phyloP scores from a whole-genome alignment of 352 stramenopile genomes.

The Globisporangium nodosum region DNA sequence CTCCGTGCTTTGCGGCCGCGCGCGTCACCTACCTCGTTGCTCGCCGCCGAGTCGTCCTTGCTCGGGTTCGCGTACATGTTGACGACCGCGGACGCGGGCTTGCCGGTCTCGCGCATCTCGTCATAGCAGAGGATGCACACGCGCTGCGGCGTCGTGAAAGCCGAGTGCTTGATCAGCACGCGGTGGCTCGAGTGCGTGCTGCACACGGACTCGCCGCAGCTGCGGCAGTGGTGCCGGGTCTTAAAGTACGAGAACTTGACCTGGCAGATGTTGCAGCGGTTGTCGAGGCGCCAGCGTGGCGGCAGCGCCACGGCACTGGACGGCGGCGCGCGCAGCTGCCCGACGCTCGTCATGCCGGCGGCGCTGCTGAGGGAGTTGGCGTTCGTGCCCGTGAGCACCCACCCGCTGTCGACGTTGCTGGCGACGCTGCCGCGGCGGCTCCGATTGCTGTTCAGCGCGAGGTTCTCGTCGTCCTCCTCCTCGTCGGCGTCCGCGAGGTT shows the following conservation, averaged over 20 bases:
- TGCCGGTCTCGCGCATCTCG: conserved; percentile 66
- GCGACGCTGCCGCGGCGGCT: neutral
- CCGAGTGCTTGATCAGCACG: conserved; percentile 53
- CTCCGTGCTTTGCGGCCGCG: too few relatives aligned
- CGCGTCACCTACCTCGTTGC: too few relatives aligned
- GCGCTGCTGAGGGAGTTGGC: neutral
- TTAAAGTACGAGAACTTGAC: conserved; percentile 86
- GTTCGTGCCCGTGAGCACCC: conserved; percentile 6
- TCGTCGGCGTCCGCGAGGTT: neutral
- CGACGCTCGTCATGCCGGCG: conserved; percentile 9
- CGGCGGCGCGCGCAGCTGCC: conserved; percentile 22
- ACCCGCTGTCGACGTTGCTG: neutral
- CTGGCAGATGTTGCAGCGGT: conserved; percentile 78
- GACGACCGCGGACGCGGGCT: conserved; percentile 57
- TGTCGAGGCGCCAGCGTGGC: conserved; percentile 67
- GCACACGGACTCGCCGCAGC: conserved; percentile 84
- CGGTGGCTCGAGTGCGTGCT: conserved; percentile 71
- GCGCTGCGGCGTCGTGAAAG: conserved; percentile 52
- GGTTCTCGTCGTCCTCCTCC: conserved; percentile 4
- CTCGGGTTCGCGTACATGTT: conserved; percentile 41
- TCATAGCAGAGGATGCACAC: conserved; percentile 82
- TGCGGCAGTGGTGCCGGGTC: conserved; percentile 84
- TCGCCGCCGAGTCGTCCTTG: neutral
- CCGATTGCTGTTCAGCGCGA: neutral
- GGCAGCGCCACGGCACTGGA: conserved; percentile 26